A percentile compares a stretch with the other conserved stretches of the same genome.
Evolutionary conservation across 2,329 filamentous ascomycete genomes (phyloP).

Genomic region (Grosmannia huntii): DNA sequence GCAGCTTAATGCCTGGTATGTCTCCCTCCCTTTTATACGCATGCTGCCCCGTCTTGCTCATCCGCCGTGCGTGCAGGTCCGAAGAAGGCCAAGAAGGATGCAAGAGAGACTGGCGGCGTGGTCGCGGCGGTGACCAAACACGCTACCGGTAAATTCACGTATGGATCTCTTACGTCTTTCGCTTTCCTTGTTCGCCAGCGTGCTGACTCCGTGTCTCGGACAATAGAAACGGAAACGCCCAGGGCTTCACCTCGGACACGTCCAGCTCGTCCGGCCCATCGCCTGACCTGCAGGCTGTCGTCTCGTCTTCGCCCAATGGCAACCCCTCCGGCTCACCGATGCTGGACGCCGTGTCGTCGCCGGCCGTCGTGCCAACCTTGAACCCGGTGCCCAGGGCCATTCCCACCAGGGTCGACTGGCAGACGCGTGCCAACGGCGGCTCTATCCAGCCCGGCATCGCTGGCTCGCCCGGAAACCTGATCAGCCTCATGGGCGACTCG

Average conservation of each 20-base stretch:
- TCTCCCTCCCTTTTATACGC: neutral
- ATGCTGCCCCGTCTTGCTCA: neutral
- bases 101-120: conserved; percentile 39
- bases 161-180: conserved; percentile 19
- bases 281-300: conserved; percentile 31
- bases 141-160: conserved; percentile 38
- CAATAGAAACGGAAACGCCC: conserved; percentile 20
- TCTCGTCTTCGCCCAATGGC: conserved; percentile 26
- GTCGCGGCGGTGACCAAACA: conserved; percentile 41
- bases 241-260: conserved; percentile 25
- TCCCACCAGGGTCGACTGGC: conserved; percentile 30
- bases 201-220: conserved; percentile 11
- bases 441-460: conserved; percentile 23
- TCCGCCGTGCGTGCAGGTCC: conserved; percentile 3
- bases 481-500: conserved; percentile 37
- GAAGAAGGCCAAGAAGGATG: conserved; percentile 43
- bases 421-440: conserved; percentile 17
- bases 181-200: conserved; percentile 6
- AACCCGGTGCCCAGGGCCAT: conserved; percentile 29
- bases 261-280: conserved; percentile 30
- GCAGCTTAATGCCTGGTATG: conserved; percentile 14
- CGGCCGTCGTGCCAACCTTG: conserved; percentile 25
- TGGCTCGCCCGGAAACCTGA: conserved; percentile 40
- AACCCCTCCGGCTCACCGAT: conserved; percentile 30
- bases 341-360: conserved; percentile 34